Base-by-base conservation (phyloP, 768 basidiomycete genomes). In the Collybia sp. region DNA sequence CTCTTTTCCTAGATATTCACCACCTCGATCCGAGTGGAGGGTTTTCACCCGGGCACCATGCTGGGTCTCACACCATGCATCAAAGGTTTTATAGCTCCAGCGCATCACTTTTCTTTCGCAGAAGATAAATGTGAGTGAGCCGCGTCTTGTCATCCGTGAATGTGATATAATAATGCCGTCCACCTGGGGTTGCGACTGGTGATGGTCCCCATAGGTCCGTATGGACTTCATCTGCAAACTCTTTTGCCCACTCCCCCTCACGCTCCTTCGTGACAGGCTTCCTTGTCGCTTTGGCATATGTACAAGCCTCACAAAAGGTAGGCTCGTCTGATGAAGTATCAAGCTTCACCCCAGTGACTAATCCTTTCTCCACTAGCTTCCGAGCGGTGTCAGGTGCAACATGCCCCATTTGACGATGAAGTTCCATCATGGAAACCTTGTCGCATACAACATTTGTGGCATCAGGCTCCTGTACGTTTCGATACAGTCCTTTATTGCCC, bases 151-250 rank as follows among this genome's bases (percentile, higher is more conserved):
- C 61, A 44, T 71, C 65, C 0, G 54, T 65, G 47, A 63, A 67
- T 0, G 55, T 57, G 5, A 64, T 35, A 33, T 57, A 67, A 43
- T 72, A 72, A 1, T 34, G 20, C 5, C 48, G 34, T n/a, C 55
- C 52, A 0, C 53, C 47, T 0, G 58, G 33, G 0, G 34, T 64
- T 13, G 44, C 42, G 0, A 59, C 43, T 0, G 51, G 53, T 0
- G 65, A 58, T 4, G 65, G 71, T 12, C 69, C 68, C 68, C 72
- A 75, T 1, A 75, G 15, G 47, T 74, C 63, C 0, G 59, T 53
- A 51, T 72, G 62, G 5, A 72, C 34, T 13, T 48, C 30, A 6
- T 53, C 48, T 10, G 53, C 48, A 45, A 54, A 48, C 6, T 40
- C 40, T 13, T 12, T 25, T 5, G 51, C 43, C 25, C 38, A 30